phyloP scores from a whole-genome alignment of 352 stramenopile genomes.

The Globisporangium abappressorium region DNA sequence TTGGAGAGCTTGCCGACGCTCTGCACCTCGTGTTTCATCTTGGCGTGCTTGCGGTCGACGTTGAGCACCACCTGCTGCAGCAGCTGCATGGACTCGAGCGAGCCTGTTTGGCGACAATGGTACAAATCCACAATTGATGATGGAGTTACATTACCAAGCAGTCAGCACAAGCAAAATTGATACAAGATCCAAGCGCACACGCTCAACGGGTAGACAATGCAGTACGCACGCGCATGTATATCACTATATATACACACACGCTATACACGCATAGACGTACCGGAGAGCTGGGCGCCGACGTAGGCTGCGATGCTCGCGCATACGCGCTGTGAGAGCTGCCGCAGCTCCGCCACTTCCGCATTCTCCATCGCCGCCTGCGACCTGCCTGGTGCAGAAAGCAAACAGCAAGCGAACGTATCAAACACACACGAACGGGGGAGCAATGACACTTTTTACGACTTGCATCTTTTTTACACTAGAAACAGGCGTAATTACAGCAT shows the following conservation, averaged over 20 bases:
- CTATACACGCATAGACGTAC: conserved; percentile 24
- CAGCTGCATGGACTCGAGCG: conserved; percentile 70
- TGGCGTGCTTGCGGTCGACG: conserved; percentile 60
- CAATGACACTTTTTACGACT: background rate
- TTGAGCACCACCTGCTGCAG: conserved; percentile 58
- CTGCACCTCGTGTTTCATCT: conserved; percentile 56
- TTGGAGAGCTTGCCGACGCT: conserved; percentile 65
- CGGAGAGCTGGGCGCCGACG: conserved; percentile 57
- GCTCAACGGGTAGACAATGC: background rate
- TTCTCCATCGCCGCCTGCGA: conserved; percentile 41
- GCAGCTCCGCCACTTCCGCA: conserved; percentile 52
- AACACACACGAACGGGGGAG: background rate
- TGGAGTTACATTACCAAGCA: background rate
- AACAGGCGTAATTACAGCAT: conserved; percentile 1
- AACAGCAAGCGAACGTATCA: background rate
- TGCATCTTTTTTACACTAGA: background rate
- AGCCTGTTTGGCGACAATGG: conserved; percentile 32
- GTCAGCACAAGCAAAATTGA: background rate
- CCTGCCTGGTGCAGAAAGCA: background rate
- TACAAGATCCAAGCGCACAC: background rate
- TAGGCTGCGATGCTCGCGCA: conserved; percentile 71
- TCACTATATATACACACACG: background rate
- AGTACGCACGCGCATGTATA: too few species aligned
- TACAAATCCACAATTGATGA: too few species aligned
- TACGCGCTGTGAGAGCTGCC: conserved; percentile 57